Conservation (phyloP, 257 asterid genomes). For the Nicotiana undulata region DNA sequence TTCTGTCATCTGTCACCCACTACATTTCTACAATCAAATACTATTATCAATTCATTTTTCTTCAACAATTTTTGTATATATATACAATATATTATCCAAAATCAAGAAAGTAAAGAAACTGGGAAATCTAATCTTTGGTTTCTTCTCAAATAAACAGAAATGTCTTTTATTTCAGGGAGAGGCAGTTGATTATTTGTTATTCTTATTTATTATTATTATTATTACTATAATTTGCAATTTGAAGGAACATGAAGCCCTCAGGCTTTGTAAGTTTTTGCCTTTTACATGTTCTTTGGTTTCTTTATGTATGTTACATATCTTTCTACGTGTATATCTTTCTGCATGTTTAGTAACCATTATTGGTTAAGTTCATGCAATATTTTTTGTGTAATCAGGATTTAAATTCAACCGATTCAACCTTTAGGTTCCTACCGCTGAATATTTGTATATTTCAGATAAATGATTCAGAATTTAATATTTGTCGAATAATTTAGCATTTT, state of each 20-base stretch:
- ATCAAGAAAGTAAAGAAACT: not conserved
- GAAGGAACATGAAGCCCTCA: slow-evolving; percentile 18
- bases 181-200: slow-evolving; percentile 2
- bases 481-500: too few species aligned
- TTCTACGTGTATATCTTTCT: not conserved
- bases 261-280: slow-evolving; percentile 7
- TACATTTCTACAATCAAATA: not conserved
- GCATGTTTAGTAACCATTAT: not conserved
- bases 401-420: not conserved
- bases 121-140: not conserved
- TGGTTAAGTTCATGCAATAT: not conserved
- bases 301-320: not conserved
- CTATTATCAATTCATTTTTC: not conserved
- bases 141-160: not conserved
- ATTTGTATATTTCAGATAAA: not conserved
- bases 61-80: not conserved
- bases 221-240: not conserved
- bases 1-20: not conserved
- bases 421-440: not conserved
- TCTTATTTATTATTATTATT: too few species aligned
- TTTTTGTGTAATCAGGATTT: not conserved
- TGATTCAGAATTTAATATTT: not conserved
- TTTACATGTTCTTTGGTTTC: not conserved
- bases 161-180: not conserved
- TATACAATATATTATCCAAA: not conserved